These are phyloP conservation scores for Aspergillus sp. DNA, from an alignment of 2,329 filamentous ascomycete species.

Conservation along the genomic window DNA sequence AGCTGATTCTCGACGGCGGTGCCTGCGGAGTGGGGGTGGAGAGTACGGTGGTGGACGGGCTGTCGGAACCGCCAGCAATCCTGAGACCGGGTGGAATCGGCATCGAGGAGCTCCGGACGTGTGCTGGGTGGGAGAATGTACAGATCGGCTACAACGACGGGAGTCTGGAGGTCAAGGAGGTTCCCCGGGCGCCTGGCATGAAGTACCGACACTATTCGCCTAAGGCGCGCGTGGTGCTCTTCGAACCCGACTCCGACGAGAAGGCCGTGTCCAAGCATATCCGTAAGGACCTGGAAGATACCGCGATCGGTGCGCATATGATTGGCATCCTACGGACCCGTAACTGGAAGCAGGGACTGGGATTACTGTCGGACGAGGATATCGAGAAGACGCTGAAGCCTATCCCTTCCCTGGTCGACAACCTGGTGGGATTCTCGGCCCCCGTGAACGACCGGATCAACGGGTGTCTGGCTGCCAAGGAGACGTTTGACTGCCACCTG, in stretches of 20 bases:
- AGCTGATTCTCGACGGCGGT: constrained; percentile 86
- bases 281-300: constrained; percentile 31
- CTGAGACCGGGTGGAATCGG: constrained; percentile 84
- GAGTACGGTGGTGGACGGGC: constrained; percentile 92
- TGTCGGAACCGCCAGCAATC: constrained; percentile 76
- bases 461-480: constrained; percentile 22
- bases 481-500: constrained; percentile 68
- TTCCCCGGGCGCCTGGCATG: constrained; percentile 90
- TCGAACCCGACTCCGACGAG: constrained; percentile 57
- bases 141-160: constrained; percentile 76
- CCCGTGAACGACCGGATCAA: constrained; percentile 24
- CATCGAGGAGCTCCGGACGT: constrained; percentile 72
- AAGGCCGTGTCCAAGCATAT: constrained; percentile 32
- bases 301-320: constrained; percentile 26
- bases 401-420: constrained; percentile 25
- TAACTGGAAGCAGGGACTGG: constrained; percentile 34
- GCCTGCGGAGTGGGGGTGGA: constrained; percentile 86
- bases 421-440: constrained; percentile 28
- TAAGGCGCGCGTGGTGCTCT: constrained; percentile 79
- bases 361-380: constrained; percentile 22
- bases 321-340: constrained; percentile 44
- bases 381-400: constrained; percentile 21
- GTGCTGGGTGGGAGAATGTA: constrained; percentile 78
- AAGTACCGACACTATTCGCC: constrained; percentile 99
- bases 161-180: constrained; percentile 62